phyloP scores from a whole-genome alignment of 441 rosid species.

The Erodium texanum region DNA sequence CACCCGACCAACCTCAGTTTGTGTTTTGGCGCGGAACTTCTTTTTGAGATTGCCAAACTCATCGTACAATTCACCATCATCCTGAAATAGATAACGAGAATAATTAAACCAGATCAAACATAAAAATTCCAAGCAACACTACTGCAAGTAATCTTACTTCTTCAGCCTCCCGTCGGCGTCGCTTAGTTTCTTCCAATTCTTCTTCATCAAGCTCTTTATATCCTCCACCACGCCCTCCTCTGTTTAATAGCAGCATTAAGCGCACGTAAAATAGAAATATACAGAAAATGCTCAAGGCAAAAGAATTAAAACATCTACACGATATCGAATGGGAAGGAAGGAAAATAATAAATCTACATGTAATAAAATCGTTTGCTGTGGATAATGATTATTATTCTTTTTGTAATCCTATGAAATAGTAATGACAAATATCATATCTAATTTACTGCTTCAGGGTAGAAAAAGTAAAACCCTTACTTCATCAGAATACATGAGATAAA shows the following conservation, averaged over 20 bases:
- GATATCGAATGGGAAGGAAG: background rate
- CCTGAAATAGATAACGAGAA: conserved; percentile 35
- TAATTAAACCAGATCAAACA: conserved; percentile 16
- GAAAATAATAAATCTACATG: background rate
- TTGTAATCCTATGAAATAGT: background rate
- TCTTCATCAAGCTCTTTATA: conserved; percentile 98
- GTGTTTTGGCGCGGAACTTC: conserved; percentile 79
- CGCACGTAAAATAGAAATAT: background rate
- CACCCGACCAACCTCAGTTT: conserved; percentile 51
- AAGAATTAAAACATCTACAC: background rate
- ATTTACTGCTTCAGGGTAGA: background rate
- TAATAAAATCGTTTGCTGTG: background rate
- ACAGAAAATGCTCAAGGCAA: background rate
- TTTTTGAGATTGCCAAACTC: conserved; percentile 97
- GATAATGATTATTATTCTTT: background rate
- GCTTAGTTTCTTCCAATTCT: conserved; percentile 86
- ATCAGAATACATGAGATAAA: background rate
- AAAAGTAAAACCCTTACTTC: background rate
- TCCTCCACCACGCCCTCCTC: conserved; percentile 99
- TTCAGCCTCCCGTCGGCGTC: conserved; percentile 85
- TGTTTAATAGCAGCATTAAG: conserved; percentile 21
- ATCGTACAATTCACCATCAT: conserved; percentile 94
- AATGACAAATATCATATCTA: background rate
- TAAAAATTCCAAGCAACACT: conserved; percentile 9
- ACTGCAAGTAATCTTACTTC: conserved; percentile 40